Evolutionary conservation across 192 early-diverging fungal genomes (phyloP), one percentile per base, ranked within the genome.

Genomic region (Dispira parvispora): DNA sequence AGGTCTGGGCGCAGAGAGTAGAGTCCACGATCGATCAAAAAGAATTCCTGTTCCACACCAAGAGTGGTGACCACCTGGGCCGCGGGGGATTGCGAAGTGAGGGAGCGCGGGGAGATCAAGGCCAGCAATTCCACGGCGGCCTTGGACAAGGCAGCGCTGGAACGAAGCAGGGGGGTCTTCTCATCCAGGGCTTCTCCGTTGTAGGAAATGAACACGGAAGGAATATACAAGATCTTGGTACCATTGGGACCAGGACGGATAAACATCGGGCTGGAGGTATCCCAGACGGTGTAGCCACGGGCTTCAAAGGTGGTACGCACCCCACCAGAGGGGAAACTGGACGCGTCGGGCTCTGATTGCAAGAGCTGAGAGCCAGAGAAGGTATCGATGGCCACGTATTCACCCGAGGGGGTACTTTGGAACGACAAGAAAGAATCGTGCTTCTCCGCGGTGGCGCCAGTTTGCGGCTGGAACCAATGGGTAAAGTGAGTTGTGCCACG

Each of bases 391-490:
- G 92, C 81, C 55, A 77, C 78, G 57, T 67, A 65, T 74, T 93
- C 90, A 65, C 90, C 84, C 46, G 88, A 88, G 61, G 82, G 78
- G 64, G 81, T 82, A 46, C 83, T 83, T 71, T 90, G 89, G 43
- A 99, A 75, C 25, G 87, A 84, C 70, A 99, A 77, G 82, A 99
- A 99, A 54, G 90, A 83, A 80, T 99, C 96, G 76, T 99, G 96
- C 82, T 99, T 99, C 80, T 96, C 94, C 64, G 96, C 96, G 53
- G 96, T 99, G 53, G 90, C 83, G 60, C 88, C 96, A 14, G 94
- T 99, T 80, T 96, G 91, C 68, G 96, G 96, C 81, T 99, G 96
- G 88, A 99, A 99, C 94, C 94, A 97, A 79, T 99, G 96, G 46
- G 94, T 97, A 71, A 94, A 99, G 81, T 99, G 96, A 46, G 94